Evolutionary conservation across 208 protist species (phyloP).

Genomic region (Leishmania tarentolae): DNA sequence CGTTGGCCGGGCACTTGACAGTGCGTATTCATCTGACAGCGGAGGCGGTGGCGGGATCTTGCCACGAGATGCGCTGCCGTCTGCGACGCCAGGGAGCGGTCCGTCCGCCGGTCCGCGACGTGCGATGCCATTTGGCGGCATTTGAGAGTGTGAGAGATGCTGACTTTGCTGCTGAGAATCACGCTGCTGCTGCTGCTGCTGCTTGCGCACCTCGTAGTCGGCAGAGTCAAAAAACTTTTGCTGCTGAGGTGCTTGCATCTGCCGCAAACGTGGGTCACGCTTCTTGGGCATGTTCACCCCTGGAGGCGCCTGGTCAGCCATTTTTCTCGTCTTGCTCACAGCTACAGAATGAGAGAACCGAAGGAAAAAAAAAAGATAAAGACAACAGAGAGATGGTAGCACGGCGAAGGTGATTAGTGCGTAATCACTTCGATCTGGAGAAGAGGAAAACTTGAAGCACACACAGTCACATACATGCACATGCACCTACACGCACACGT

Average conservation of each 20-base stretch:
- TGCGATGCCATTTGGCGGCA: not conserved
- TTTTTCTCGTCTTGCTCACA: not conserved
- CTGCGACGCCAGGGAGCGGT: not conserved
- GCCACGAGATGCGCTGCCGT: not conserved
- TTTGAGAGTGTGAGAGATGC: not conserved
- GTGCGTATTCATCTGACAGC: not conserved
- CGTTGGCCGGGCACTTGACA: not conserved
- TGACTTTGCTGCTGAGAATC: constrained; percentile 3
- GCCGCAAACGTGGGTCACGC: constrained; percentile 77
- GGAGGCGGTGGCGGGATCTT: constrained; percentile 10
- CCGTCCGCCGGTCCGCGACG: not conserved
- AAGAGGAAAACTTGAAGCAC: not conserved
- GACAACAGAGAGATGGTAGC: not conserved
- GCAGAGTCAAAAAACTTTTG: constrained; percentile 91
- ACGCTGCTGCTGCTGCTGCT: constrained; percentile 37
- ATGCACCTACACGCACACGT: not conserved
- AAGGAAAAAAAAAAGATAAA: not conserved
- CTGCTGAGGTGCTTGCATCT: constrained; percentile 63
- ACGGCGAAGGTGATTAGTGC: not conserved
- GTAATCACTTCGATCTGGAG: not conserved
- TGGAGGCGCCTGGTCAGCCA: constrained; percentile 42
- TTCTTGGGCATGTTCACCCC: constrained; percentile 91
- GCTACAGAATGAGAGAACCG: not conserved
- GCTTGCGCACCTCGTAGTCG: constrained; percentile 86
- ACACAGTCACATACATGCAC: not conserved